A percentile compares a stretch with the other conserved stretches of the same genome.
These are phyloP conservation scores for Malus asiatica DNA, from an alignment of 306 rosid species.

Conservation along the genomic window DNA sequence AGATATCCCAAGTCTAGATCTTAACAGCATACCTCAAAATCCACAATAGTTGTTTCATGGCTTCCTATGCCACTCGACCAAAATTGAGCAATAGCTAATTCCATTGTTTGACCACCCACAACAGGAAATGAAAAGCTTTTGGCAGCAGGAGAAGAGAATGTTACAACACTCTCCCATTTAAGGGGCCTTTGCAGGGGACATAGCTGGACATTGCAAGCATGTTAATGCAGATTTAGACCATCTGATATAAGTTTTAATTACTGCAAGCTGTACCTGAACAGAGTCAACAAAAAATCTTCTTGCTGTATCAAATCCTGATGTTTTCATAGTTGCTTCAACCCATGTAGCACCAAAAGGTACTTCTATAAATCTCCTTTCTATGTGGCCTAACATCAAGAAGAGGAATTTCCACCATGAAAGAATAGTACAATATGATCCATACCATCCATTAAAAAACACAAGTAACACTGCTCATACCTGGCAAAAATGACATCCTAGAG, in stretches of 20 bases:
- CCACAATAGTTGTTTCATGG: conserved; percentile 61
- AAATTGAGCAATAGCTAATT: conserved; percentile 78
- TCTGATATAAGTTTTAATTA: conserved; percentile 5
- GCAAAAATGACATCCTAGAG: conserved; percentile 64
- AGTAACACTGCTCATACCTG: conserved; percentile 46
- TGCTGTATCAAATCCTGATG: conserved; percentile 77
- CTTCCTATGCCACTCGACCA: conserved; percentile 98
- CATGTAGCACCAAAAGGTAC: conserved; percentile 87
- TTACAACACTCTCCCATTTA: conserved; percentile 70
- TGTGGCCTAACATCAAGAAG: conserved; percentile 51
- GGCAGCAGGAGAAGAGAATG: conserved; percentile 69
- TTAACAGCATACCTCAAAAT: conserved; percentile 69
- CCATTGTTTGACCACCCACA: conserved; percentile 88
- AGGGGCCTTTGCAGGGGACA: conserved; percentile 74
- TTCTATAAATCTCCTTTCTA: conserved; percentile 82
- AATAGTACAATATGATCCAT: conserved; percentile 7
- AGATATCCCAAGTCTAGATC: conserved; percentile 5
- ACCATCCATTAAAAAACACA: conserved; percentile 14
- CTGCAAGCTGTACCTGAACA: conserved; percentile 60
- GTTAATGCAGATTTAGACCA: conserved; percentile 23
- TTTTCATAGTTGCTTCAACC: conserved; percentile 81
- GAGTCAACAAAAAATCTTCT: conserved; percentile 78
- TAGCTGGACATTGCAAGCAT: conserved; percentile 51
- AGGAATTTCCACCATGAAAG: conserved; percentile 13
- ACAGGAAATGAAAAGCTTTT: conserved; percentile 77